phyloP scores from a whole-genome alignment of 805 yeast species.

The Yarrowia keelungensis region DNA sequence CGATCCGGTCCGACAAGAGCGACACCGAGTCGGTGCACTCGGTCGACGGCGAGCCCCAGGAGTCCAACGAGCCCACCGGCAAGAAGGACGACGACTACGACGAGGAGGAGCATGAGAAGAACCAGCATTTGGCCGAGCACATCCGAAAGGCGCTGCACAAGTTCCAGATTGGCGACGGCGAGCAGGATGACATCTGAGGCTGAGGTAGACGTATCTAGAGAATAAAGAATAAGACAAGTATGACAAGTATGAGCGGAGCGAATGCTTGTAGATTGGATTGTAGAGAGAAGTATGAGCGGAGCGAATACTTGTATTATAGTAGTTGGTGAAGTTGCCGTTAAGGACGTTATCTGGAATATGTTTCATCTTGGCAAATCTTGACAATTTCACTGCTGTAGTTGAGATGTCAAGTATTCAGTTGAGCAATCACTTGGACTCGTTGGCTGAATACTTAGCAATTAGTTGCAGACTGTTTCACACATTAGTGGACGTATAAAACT shows the following conservation, averaged over 20 bases:
- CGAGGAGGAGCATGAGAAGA: conserved; percentile 39
- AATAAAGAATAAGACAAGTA: neutral
- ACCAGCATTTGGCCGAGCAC: conserved; percentile 42
- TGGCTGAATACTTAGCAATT: too few relatives aligned
- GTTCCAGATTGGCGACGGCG: conserved; percentile 38
- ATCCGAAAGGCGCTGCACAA: conserved; percentile 42
- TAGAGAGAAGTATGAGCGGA: too few relatives aligned
- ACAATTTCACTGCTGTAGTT: too few relatives aligned
- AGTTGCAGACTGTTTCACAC: too few relatives aligned
- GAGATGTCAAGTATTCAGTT: too few relatives aligned
- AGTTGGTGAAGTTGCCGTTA: too few relatives aligned
- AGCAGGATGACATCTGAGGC: conserved; percentile 33
- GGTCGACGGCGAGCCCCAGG: conserved; percentile 21
- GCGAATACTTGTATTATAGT: too few relatives aligned
- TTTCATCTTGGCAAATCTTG: too few relatives aligned
- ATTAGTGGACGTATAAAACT: too few relatives aligned
- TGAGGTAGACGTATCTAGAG: neutral
- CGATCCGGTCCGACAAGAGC: conserved; percentile 36
- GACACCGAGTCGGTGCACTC: conserved; percentile 30
- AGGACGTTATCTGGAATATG: too few relatives aligned
- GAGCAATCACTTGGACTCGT: too few relatives aligned
- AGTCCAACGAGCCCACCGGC: conserved; percentile 27
- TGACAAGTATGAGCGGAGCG: too few relatives aligned
- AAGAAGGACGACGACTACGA: conserved; percentile 29
- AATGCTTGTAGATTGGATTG: neutral